These are phyloP conservation scores for Phaeoacremonium minimum DNA, from an alignment of 2,329 filamentous ascomycete species.

Conservation along the genomic window DNA sequence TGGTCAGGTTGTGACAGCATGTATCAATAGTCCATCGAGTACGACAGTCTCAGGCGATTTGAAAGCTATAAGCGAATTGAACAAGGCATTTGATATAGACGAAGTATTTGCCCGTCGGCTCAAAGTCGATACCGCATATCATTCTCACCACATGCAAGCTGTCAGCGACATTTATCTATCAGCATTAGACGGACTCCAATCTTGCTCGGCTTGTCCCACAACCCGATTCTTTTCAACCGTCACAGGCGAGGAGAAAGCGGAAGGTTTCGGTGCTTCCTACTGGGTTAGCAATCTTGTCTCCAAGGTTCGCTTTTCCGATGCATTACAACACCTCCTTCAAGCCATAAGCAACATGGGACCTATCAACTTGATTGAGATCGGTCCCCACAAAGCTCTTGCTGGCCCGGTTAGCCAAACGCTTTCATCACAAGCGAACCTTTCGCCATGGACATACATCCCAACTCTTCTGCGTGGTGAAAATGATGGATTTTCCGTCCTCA, in stretches of 20 bases:
- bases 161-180: conserved; percentile 15
- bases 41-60: conserved; percentile 24
- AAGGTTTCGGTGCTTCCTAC: conserved; percentile 12
- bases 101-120: conserved; percentile 23
- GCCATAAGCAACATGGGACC: neutral
- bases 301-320: conserved; percentile 19
- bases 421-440: conserved; percentile 5
- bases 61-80: conserved; percentile 15
- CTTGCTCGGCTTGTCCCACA: neutral
- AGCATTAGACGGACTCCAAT: neutral
- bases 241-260: neutral
- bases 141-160: conserved; percentile 26
- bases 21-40: conserved; percentile 15
- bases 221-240: conserved; percentile 3
- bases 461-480: conserved; percentile 21
- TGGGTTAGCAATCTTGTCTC: conserved; percentile 23
- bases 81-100: conserved; percentile 5
- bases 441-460: conserved; percentile 26
- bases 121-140: conserved; percentile 28
- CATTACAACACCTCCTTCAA: conserved; percentile 9
- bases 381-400: conserved; percentile 18
- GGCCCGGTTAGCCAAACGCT: conserved; percentile 16
- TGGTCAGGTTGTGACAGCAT: conserved; percentile 11
- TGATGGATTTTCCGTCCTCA: conserved; percentile 4
- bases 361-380: conserved; percentile 15